Evolutionary conservation across 164 flowering plant species (phyloP).

Genomic region (Annona squamosa): DNA sequence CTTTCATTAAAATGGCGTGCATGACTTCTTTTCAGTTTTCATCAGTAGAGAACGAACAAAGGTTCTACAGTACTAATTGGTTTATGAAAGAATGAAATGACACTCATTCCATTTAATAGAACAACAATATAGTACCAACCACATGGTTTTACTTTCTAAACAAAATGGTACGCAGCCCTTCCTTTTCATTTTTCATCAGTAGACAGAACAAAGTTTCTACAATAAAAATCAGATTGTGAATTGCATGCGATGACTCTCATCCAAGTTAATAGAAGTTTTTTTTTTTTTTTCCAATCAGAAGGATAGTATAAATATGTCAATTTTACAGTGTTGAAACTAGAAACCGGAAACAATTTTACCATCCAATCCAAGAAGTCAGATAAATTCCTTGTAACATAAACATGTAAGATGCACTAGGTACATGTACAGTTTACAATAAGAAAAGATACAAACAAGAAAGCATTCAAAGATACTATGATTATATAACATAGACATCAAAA

Average conservation of each 20-base stretch:
- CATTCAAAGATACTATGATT: constrained; percentile 7
- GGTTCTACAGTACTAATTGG: background rate
- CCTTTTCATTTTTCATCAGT: no score
- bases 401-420: background rate
- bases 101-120: background rate
- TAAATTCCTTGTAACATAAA: background rate
- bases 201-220: background rate
- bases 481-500: constrained; percentile 4
- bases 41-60: background rate
- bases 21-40: background rate
- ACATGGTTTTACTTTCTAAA: no score
- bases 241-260: background rate
- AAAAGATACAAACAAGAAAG: constrained; percentile 1
- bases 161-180: no score
- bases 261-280: background rate
- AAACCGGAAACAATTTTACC: background rate
- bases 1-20: background rate
- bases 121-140: background rate
- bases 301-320: background rate
- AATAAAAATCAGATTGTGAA: background rate
- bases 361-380: background rate
- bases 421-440: constrained; percentile 10
- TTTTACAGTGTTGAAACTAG: background rate
- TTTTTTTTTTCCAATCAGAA: no score
- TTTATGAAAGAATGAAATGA: background rate